Base-by-base conservation (phyloP, 768 basidiomycete species). In the Cubamyces sp. region DNA sequence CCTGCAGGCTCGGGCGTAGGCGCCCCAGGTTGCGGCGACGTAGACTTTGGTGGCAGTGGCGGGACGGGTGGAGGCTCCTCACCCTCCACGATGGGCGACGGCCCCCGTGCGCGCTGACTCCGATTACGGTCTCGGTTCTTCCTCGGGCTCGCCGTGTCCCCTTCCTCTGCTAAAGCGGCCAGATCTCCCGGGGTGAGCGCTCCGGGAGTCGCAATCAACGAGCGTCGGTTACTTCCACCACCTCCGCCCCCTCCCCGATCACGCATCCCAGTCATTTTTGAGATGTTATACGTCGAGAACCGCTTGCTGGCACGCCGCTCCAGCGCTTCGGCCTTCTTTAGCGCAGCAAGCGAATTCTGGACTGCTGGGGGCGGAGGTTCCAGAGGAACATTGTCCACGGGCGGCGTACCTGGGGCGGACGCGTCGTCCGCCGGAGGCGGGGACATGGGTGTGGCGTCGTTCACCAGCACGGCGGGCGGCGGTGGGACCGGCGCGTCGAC, bases 291-390 rank as follows among this genome's bases (percentile, higher is more conserved):
- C 1, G 88, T 88, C 45, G 95, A 97, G 76, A 95, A 98, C 0
- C 97, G 91, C 72, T 98, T 98, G 21, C 92, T 95, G 18, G 96
- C 96, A 48, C 96, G 83, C 21, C 96, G 86, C 68, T 95, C 93
- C 41, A 98, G 82, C 0, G 87, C 83, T 66, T 96, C 94, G 53
- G 85, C 87, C 69, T 90, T 87, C 75, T 96, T 90, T 48, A 99
- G 81, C 8, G 94, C 94, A 7, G 92, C 94, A 11, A 98, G 82
- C 5, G 92, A 90, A 69, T 85, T 85, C 54, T 90, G 91, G 25
- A 92, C 85, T 0, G 84, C 88, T 40, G 90, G 88, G 14, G 78
- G 74, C 7, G 58, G 54, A 21, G 54, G 63, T 37, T 81, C 78
- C n/a, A 79, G 60, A 12, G 65, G 59, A 3, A 63, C 64, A 14